These are phyloP conservation scores for Psilocybe sp. DNA, from an alignment of 768 basidiomycete species.

Conservation along the genomic window DNA sequence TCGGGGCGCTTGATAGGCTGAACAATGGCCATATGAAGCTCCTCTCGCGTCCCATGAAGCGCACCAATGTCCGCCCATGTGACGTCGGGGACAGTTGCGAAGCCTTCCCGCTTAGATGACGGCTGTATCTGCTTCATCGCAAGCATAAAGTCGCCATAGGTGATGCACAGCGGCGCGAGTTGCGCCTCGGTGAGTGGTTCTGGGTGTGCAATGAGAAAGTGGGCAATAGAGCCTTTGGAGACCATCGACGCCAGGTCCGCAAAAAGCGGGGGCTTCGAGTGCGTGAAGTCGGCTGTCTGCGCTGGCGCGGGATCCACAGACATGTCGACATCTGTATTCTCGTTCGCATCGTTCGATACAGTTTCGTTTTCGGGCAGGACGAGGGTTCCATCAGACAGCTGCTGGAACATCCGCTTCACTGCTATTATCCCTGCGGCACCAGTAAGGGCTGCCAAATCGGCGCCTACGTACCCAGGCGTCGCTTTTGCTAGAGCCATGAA, in stretches of 20 bases:
- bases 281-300: slow-evolving; percentile 7
- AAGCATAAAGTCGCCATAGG: slow-evolving; percentile 69
- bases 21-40: slow-evolving; percentile 96
- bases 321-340: slow-evolving; percentile 40
- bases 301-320: slow-evolving; percentile 31
- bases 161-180: slow-evolving; percentile 80
- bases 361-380: slow-evolving; percentile 44
- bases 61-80: slow-evolving; percentile 96
- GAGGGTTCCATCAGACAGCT: slow-evolving; percentile 65
- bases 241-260: slow-evolving; percentile 31
- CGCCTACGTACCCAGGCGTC: slow-evolving; percentile 97
- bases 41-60: slow-evolving; percentile 79
- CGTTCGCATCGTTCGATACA: slow-evolving; percentile 7
- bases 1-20: slow-evolving; percentile 91
- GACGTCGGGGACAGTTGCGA: slow-evolving; percentile 94
- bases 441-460: slow-evolving; percentile 86
- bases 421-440: slow-evolving; percentile 95
- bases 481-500: slow-evolving; percentile 83
- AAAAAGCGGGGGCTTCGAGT: slow-evolving; percentile 16
- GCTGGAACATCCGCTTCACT: slow-evolving; percentile 92
- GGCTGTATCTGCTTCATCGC: slow-evolving; percentile 93
- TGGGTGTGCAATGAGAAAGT: slow-evolving; percentile 88
- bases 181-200: slow-evolving; percentile 73
- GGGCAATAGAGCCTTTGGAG: slow-evolving; percentile 66
- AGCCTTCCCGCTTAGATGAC: slow-evolving; percentile 96